Base-by-base conservation (phyloP, 75 land plant species). In the Selaginella moellendorffii region DNA sequence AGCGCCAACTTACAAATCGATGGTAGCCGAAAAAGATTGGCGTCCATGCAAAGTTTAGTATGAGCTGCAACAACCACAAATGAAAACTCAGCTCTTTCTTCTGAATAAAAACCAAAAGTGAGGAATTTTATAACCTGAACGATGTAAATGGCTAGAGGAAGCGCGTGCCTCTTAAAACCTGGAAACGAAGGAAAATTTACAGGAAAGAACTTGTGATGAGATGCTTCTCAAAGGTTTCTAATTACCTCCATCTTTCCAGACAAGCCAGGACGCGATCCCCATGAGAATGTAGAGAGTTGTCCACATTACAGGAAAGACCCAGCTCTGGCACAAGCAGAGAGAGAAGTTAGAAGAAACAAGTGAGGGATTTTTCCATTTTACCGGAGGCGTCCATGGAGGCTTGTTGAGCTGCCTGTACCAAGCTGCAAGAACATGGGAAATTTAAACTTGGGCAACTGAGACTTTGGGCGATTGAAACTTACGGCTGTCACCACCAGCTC, bases 311-410 rank as follows among this genome's bases (percentile, higher is more conserved):
- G 80, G 78, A 29, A 78, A 78, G 23, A 63, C 74, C 78, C 78
- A 78, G 29, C 54, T 66, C 80, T 78, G 28, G 73, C 69, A 24
- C 0, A 69, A 18, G 22, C 42, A 64, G 51, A 21, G 65, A 26
- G 62, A 60, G 58, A 68, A 1, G 65, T 22, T 56, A 54, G 53
- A 65, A 24, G 18, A 30, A 22, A 65, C 21, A 22, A 46, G 14
- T 46, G 51, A 10, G 51, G 18, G 51, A 18, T 10, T 10, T 18
- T 18, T 46, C 14, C 10, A 46, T 46, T 18, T 46, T 75, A 78
- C 77, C 29, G 80, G 80, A 54, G 80, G 80, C 26, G 80, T 78
- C 80, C 80, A 78, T 30, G 78, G 51, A 21, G 80, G 73, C 73
- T 75, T 78, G 58, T 74, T 74, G 61, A 78, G 61, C 52, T 75